Evolutionary conservation across 345 rosid genomes (phyloP).

Genomic region (Tarenaya hassleriana): DNA sequence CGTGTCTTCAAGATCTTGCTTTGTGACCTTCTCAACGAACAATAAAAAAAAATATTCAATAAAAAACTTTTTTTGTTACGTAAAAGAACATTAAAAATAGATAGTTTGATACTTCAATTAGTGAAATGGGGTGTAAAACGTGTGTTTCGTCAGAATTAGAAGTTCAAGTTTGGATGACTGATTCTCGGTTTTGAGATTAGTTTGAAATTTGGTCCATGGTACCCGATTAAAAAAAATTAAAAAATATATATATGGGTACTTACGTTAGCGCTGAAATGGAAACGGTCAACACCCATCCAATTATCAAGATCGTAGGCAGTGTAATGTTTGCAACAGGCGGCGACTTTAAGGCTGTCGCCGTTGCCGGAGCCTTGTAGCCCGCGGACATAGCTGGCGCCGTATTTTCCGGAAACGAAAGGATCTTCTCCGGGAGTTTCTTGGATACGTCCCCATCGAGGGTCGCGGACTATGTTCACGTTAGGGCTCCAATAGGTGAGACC

Average conservation of each 20-base stretch:
- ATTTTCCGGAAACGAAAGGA: conserved; percentile 44
- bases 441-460: conserved; percentile 64
- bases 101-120: too few species aligned
- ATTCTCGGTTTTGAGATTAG: too few species aligned
- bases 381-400: conserved; percentile 49
- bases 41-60: too few species aligned
- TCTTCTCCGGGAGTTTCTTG: conserved; percentile 72
- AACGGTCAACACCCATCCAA: conserved; percentile 65
- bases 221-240: too few species aligned
- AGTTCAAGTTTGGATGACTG: too few species aligned
- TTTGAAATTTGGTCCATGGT: too few species aligned
- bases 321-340: conserved; percentile 74
- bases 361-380: conserved; percentile 48
- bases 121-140: too few species aligned
- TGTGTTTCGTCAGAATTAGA: too few species aligned
- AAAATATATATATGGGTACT: too few species aligned
- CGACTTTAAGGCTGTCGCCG: conserved; percentile 50
- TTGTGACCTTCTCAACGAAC: neutral
- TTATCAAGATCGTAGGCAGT: conserved; percentile 77
- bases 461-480: conserved; percentile 52
- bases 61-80: too few species aligned
- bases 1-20: neutral
- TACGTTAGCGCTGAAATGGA: conserved; percentile 61
- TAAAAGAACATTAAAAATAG: too few species aligned
- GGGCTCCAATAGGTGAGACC: conserved; percentile 61